Conservation (phyloP, 2,329 filamentous ascomycete species). For the Septoria petroselini region DNA sequence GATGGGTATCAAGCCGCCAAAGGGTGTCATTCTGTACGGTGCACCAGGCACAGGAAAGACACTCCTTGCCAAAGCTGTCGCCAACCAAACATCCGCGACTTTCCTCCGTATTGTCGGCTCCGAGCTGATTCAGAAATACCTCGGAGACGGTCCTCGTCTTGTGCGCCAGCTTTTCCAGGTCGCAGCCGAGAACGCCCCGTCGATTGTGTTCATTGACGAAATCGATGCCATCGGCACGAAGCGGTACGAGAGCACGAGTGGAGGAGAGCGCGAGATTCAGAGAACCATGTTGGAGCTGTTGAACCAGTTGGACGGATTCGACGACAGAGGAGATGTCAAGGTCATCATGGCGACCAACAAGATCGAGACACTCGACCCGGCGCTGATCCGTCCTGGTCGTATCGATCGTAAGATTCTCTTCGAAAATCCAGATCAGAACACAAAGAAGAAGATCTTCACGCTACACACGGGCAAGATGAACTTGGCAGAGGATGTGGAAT, state of each 20-base stretch:
- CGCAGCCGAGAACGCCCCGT: slow-evolving; percentile 90
- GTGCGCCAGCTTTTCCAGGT: slow-evolving; percentile 96
- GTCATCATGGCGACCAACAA: slow-evolving; percentile 99
- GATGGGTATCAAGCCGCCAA: slow-evolving; percentile 99
- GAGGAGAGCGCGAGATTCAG: slow-evolving; percentile 95
- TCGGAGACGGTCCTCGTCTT: slow-evolving; percentile 90
- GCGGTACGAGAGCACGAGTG: slow-evolving; percentile 95
- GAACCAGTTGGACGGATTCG: slow-evolving; percentile 97
- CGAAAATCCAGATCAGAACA: slow-evolving; percentile 78
- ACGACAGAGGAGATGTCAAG: slow-evolving; percentile 97
- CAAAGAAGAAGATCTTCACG: slow-evolving; percentile 95
- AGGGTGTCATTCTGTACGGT: slow-evolving; percentile 98
- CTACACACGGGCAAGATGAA: slow-evolving; percentile 99
- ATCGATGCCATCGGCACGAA: slow-evolving; percentile 99
- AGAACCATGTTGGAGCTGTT: slow-evolving; percentile 97
- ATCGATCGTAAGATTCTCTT: slow-evolving; percentile 96
- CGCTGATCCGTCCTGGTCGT: slow-evolving; percentile 91
- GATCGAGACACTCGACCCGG: slow-evolving; percentile 95
- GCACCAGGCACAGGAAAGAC: slow-evolving; percentile 97
- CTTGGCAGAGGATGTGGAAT: slow-evolving; percentile 89
- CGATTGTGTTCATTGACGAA: slow-evolving; percentile 98
- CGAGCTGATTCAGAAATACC: slow-evolving; percentile 97
- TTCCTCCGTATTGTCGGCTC: slow-evolving; percentile 96
- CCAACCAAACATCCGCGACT: slow-evolving; percentile 97
- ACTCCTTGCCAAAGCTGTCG: slow-evolving; percentile 90